Percentiles rank a stretch among this genome's conserved stretches.
Evolutionary conservation across 2,329 filamentous ascomycete genomes (phyloP).

Genomic region (Nothomitra cinnamomea): DNA sequence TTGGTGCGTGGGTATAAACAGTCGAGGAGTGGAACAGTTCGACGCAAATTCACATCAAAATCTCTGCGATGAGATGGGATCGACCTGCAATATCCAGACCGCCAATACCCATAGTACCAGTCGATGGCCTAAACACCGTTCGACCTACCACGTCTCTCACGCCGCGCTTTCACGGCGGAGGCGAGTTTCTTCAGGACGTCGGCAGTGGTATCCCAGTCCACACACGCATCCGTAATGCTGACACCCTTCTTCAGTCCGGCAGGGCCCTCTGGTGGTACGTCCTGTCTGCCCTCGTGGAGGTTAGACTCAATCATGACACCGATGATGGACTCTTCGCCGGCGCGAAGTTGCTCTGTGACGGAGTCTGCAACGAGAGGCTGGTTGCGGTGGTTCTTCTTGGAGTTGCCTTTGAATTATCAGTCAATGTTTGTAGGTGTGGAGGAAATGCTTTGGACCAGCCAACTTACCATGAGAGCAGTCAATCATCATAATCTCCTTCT

Average conservation of each 20-base stretch:
- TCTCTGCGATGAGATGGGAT: too few species aligned
- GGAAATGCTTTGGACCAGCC: not conserved
- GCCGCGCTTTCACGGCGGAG: slow-evolving; percentile 60
- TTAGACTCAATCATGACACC: slow-evolving; percentile 99
- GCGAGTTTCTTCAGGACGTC: slow-evolving; percentile 71
- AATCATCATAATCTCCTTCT: slow-evolving; percentile 85
- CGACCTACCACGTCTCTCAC: slow-evolving; percentile 21
- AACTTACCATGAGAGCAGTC: slow-evolving; percentile 85
- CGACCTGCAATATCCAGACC: too few species aligned
- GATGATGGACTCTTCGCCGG: slow-evolving; percentile 75
- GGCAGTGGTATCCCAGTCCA: slow-evolving; percentile 78
- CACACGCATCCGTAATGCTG: slow-evolving; percentile 92
- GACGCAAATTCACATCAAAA: too few species aligned
- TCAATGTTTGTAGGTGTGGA: not conserved
- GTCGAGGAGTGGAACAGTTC: too few species aligned
- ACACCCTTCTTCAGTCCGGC: slow-evolving; percentile 69
- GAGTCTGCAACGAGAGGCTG: slow-evolving; percentile 81
- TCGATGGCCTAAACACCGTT: not conserved
- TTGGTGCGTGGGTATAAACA: too few species aligned
- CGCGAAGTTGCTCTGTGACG: slow-evolving; percentile 69
- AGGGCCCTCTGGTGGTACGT: slow-evolving; percentile 71
- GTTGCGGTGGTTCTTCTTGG: slow-evolving; percentile 92
- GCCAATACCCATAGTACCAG: not conserved
- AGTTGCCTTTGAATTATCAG: slow-evolving; percentile 49
- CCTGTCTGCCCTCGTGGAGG: slow-evolving; percentile 80